phyloP scores from a whole-genome alignment of 768 basidiomycete species.

The Asterophora parasitica region DNA sequence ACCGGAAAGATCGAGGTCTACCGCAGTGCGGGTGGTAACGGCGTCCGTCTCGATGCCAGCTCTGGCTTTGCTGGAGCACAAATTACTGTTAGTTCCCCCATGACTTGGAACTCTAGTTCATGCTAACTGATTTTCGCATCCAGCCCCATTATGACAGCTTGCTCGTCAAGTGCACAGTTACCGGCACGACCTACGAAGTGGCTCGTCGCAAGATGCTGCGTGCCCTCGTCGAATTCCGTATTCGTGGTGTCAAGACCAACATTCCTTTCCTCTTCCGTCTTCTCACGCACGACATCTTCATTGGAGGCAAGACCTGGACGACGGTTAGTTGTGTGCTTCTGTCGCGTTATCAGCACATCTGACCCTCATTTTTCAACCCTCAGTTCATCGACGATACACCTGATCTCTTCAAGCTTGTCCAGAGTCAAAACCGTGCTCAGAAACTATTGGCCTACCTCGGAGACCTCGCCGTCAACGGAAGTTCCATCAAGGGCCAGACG shows the following conservation, averaged over 20 bases:
- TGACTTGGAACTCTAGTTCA: not conserved
- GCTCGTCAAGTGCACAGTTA: slow-evolving; percentile 93
- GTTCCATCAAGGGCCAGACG: slow-evolving; percentile 92
- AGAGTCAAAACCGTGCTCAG: slow-evolving; percentile 97
- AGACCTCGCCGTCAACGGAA: slow-evolving; percentile 96
- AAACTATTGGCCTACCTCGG: slow-evolving; percentile 96
- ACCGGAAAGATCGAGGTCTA: slow-evolving; percentile 99
- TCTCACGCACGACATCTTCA: slow-evolving; percentile 93
- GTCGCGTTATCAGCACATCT: not conserved
- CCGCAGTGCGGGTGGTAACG: slow-evolving; percentile 97
- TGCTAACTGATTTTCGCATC: not conserved
- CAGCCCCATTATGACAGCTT: slow-evolving; percentile 98
- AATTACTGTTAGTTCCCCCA: slow-evolving; percentile 65
- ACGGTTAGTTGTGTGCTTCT: slow-evolving; percentile 36
- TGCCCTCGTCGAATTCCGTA: slow-evolving; percentile 99
- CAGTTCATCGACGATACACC: slow-evolving; percentile 99
- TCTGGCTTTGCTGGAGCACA: slow-evolving; percentile 99
- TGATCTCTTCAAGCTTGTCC: slow-evolving; percentile 98
- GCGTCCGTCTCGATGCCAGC: slow-evolving; percentile 93
- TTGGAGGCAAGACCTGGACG: slow-evolving; percentile 97
- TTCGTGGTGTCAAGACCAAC: slow-evolving; percentile 99
- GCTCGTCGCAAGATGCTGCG: slow-evolving; percentile 99
- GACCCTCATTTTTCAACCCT: not conserved
- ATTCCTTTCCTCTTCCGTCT: slow-evolving; percentile 99
- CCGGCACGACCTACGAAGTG: slow-evolving; percentile 97